Evolutionary conservation across 2,329 filamentous ascomycete genomes (phyloP).

Genomic region (Lecanicillium sp.): DNA sequence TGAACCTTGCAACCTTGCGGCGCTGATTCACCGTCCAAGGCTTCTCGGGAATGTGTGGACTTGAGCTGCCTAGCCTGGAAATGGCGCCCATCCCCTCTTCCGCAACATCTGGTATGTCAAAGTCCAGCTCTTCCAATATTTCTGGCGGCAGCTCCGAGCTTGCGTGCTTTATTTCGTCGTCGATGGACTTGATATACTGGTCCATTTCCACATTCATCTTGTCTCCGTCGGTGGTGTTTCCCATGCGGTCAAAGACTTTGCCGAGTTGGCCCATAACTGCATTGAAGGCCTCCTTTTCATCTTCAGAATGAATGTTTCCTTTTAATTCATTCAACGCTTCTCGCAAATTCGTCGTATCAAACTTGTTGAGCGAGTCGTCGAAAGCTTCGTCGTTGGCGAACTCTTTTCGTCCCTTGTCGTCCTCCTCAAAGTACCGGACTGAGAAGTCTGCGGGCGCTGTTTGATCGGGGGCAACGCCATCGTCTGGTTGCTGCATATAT

Average conservation of each 20-base stretch:
- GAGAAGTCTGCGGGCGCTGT: conserved; percentile 15
- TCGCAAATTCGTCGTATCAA: conserved; percentile 28
- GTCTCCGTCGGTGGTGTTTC: conserved; percentile 25
- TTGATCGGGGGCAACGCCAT: background rate
- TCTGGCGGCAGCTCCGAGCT: conserved; percentile 24
- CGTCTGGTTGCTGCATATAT: background rate
- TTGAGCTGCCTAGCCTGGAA: conserved; percentile 12
- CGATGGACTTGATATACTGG: conserved; percentile 26
- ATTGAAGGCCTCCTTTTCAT: conserved; percentile 26
- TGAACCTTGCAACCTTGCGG: conserved; percentile 29
- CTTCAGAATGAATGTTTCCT: conserved; percentile 24
- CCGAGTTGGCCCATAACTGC: conserved; percentile 27
- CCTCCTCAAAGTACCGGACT: conserved; percentile 43
- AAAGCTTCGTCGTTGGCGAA: conserved; percentile 33
- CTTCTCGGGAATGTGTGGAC: conserved; percentile 28
- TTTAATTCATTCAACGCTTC: conserved; percentile 30
- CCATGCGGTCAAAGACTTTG: conserved; percentile 20
- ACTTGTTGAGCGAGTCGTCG: conserved; percentile 25
- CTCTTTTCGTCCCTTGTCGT: conserved; percentile 26
- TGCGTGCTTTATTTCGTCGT: conserved; percentile 24
- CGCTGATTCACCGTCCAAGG: conserved; percentile 29
- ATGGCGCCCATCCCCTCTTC: conserved; percentile 14
- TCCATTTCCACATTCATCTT: conserved; percentile 25
- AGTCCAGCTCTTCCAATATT: conserved; percentile 12
- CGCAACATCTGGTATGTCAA: conserved; percentile 16